phyloP scores from a whole-genome alignment of 352 stramenopile genomes.

The Saprolegnia diclina region DNA sequence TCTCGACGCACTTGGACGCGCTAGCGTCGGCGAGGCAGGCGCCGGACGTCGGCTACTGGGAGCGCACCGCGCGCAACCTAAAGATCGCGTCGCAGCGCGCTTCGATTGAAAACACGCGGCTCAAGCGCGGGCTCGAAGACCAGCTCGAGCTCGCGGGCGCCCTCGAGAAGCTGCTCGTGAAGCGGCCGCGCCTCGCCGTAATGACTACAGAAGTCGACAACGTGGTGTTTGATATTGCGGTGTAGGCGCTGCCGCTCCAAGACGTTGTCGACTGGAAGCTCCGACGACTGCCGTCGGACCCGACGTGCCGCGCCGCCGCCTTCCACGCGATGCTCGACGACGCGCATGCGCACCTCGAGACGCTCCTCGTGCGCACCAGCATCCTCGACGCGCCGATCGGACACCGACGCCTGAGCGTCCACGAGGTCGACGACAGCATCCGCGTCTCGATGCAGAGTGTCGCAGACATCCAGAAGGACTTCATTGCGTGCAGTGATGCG shows the following conservation, averaged over 20 bases:
- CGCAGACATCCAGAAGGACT: neutral
- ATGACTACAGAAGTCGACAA: neutral
- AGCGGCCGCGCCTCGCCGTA: constrained; percentile 7
- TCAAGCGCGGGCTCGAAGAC: neutral
- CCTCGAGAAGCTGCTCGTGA: constrained; percentile 1
- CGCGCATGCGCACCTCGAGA: neutral
- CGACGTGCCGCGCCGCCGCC: neutral
- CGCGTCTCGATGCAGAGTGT: neutral
- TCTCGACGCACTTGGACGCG: neutral
- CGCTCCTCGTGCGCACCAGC: neutral
- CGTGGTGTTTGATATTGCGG: neutral
- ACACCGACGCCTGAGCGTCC: neutral
- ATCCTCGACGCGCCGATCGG: neutral
- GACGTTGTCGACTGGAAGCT: constrained; percentile 11
- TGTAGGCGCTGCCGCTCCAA: neutral
- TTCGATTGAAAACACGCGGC: neutral
- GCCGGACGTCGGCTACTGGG: neutral
- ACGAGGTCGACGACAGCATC: neutral
- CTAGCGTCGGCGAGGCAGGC: neutral
- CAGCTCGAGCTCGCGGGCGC: constrained; percentile 4
- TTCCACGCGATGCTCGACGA: neutral
- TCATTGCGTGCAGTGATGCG: neutral
- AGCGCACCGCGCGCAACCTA: neutral
- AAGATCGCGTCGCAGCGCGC: neutral
- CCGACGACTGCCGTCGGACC: neutral